phyloP scores from a whole-genome alignment of 169 alveolate species.

The Plasmodium cynomolgi region DNA sequence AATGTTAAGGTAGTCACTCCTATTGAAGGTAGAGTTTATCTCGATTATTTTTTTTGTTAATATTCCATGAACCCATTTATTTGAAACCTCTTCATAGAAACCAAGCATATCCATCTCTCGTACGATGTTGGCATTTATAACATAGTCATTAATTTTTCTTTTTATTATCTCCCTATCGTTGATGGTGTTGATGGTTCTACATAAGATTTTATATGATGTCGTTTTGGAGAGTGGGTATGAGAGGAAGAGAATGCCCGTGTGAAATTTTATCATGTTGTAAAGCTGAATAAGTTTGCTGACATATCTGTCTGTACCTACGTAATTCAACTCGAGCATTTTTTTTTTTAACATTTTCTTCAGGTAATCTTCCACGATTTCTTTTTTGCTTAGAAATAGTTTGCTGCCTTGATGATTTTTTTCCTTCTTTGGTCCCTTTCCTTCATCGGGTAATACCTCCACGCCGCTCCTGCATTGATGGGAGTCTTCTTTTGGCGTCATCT shows the following conservation, averaged over 20 bases:
- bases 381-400: constrained; percentile 38
- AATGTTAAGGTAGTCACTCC: constrained; percentile 92
- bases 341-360: constrained; percentile 53
- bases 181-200: constrained; percentile 68
- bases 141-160: constrained; percentile 63
- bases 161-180: constrained; percentile 74
- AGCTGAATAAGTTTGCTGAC: constrained; percentile 60
- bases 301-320: constrained; percentile 66
- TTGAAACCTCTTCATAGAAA: constrained; percentile 66
- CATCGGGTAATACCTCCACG: not conserved
- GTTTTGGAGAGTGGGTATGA: constrained; percentile 70
- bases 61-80: constrained; percentile 77
- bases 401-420: not conserved
- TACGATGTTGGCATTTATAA: constrained; percentile 60
- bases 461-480: not conserved
- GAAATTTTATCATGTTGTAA: constrained; percentile 69
- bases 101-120: constrained; percentile 50
- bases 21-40: constrained; percentile 55
- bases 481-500: not conserved
- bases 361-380: constrained; percentile 73
- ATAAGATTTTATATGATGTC: constrained; percentile 57
- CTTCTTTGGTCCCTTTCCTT: not conserved
- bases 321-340: constrained; percentile 67
- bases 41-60: constrained; percentile 76
- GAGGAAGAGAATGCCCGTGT: constrained; percentile 65